These are phyloP conservation scores for Paecilomyces niveus DNA, from an alignment of 2,329 filamentous ascomycete genomes.

Conservation along the genomic window DNA sequence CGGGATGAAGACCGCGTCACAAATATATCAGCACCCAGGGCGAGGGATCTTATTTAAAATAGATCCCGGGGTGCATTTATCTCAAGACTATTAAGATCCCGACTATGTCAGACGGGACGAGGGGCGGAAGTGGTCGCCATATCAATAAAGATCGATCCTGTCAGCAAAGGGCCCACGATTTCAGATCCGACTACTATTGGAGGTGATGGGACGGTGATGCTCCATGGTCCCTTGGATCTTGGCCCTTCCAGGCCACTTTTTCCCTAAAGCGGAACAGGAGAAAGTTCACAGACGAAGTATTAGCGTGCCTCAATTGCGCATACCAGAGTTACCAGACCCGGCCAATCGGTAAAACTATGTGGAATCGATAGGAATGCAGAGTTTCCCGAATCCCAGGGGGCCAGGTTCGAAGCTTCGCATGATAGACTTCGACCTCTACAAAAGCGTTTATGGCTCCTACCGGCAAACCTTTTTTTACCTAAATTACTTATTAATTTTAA, in stretches of 20 bases:
- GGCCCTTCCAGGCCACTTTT: not conserved
- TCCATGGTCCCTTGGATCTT: not conserved
- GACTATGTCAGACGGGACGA: not conserved
- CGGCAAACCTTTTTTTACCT: not conserved
- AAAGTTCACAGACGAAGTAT: not conserved
- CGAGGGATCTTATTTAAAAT: not conserved
- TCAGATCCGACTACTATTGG: not conserved
- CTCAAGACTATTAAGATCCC: not conserved
- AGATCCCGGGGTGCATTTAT: not conserved
- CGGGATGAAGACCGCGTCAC: not conserved
- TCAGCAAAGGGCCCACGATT: not conserved
- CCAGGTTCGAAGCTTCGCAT: not conserved
- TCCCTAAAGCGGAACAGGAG: not conserved
- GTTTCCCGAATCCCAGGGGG: not conserved
- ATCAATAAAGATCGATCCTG: not conserved
- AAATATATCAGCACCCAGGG: not conserved
- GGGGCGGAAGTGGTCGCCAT: not conserved
- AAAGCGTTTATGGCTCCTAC: not conserved
- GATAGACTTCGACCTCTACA: not conserved
- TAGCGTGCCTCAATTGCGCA: not conserved
- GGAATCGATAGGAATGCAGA: not conserved
- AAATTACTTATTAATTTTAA: too few relatives aligned
- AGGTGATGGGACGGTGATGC: not conserved
- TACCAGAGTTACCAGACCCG: not conserved
- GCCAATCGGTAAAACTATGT: not conserved